A percentile compares a stretch with the other conserved stretches of the same genome.
Conservation (phyloP, 2,329 filamentous ascomycete genomes). For the Neoascochyta sp. region DNA sequence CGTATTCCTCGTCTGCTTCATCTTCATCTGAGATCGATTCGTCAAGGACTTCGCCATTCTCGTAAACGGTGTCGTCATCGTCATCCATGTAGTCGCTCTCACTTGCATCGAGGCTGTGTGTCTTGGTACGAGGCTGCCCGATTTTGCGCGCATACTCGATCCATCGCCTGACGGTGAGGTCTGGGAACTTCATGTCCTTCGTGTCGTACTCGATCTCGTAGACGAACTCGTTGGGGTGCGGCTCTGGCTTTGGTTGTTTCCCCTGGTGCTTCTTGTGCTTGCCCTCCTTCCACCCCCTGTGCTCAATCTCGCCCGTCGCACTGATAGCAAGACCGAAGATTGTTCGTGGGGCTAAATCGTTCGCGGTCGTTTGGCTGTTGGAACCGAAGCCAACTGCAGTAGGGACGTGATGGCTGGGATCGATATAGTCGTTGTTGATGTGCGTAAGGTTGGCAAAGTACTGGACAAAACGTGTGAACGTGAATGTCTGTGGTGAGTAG, state of each 20-base stretch:
- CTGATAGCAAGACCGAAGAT: slow-evolving; percentile 30
- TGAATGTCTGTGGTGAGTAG: slow-evolving; percentile 80
- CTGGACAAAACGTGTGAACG: slow-evolving; percentile 76
- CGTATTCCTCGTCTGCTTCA: slow-evolving; percentile 19
- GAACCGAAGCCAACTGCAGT: slow-evolving; percentile 1
- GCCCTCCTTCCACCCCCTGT: slow-evolving; percentile 58
- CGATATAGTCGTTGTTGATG: slow-evolving; percentile 69
- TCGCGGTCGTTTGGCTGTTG: slow-evolving; percentile 4
- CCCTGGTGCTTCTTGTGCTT: slow-evolving; percentile 59
- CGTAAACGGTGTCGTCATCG: slow-evolving; percentile 3
- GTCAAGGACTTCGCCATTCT: slow-evolving; percentile 23
- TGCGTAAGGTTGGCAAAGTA: slow-evolving; percentile 92
- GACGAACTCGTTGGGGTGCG: slow-evolving; percentile 61
- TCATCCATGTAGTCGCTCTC: too few species aligned
- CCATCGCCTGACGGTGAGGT: slow-evolving; percentile 80
- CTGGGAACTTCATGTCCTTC: slow-evolving; percentile 70
- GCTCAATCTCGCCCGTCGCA: slow-evolving; percentile 22
- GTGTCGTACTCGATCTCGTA: slow-evolving; percentile 88
- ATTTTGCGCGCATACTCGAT: slow-evolving; percentile 78
- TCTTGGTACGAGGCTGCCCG: slow-evolving; percentile 48
- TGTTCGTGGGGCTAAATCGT: slow-evolving; percentile 9
- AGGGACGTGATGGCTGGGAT: slow-evolving; percentile 7
- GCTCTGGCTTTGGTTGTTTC: slow-evolving; percentile 47
- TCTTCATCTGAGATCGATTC: slow-evolving; percentile 20
- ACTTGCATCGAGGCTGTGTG: too few species aligned